Evolutionary conservation across 139 green algal species (phyloP).

Genomic region (Mesostigma viride): DNA sequence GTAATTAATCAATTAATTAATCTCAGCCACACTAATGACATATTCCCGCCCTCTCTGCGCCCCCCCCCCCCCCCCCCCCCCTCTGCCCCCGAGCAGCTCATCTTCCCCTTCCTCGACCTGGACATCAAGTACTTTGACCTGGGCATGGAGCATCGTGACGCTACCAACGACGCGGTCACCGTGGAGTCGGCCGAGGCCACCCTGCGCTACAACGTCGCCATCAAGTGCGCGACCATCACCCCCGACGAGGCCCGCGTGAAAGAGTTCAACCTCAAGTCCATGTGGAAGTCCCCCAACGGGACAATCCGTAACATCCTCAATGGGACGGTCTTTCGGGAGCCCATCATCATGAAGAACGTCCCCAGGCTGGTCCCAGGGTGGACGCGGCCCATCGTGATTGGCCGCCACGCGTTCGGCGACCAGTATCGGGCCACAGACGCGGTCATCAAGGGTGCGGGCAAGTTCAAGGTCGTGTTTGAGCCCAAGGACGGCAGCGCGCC

Average conservation of each 20-base stretch:
- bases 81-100: too few species aligned
- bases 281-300: slow-evolving; percentile 80
- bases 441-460: slow-evolving; percentile 57
- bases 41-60: too few species aligned
- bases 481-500: slow-evolving; percentile 23
- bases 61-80: too few species aligned
- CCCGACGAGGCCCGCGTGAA: slow-evolving; percentile 87
- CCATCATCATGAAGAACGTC: slow-evolving; percentile 88
- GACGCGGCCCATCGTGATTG: slow-evolving; percentile 28
- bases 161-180: slow-evolving; percentile 73
- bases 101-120: slow-evolving; percentile 85
- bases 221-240: slow-evolving; percentile 97
- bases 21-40: background rate
- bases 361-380: slow-evolving; percentile 66
- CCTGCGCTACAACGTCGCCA: slow-evolving; percentile 68
- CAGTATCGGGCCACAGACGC: slow-evolving; percentile 91
- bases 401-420: slow-evolving; percentile 86
- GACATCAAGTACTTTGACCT: slow-evolving; percentile 91
- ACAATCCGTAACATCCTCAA: slow-evolving; percentile 41
- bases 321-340: slow-evolving; percentile 79
- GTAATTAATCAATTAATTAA: too few species aligned
- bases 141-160: slow-evolving; percentile 65
- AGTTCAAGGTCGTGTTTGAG: slow-evolving; percentile 65
- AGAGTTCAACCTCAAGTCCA: slow-evolving; percentile 89
- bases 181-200: slow-evolving; percentile 73